A percentile compares a stretch with the other conserved stretches of the same genome.
Evolutionary conservation across 129 eudicot species (phyloP).

Genomic region (Flaveria sonorensis): DNA sequence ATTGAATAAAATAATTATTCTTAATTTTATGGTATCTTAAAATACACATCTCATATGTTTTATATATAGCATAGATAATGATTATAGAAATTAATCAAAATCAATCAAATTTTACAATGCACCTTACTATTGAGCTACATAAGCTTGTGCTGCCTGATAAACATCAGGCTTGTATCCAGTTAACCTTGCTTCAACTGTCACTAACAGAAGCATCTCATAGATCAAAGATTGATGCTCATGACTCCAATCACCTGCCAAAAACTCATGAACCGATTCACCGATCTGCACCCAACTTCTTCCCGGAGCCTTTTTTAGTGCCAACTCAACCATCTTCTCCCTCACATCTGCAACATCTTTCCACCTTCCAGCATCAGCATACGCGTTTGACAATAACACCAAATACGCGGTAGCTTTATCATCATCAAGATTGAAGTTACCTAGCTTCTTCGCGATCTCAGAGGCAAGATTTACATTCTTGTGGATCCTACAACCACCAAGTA

Average conservation of each 20-base stretch:
- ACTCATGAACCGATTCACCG: slow-evolving; percentile 48
- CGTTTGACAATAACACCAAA: slow-evolving; percentile 59
- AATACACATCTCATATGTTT: no score
- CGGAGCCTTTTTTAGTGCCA: slow-evolving; percentile 43
- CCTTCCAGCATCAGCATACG: slow-evolving; percentile 53
- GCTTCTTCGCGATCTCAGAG: slow-evolving; percentile 38
- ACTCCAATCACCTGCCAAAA: slow-evolving; percentile 49
- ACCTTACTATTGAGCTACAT: background rate
- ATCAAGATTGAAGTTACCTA: slow-evolving; percentile 43
- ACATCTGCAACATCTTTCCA: slow-evolving; percentile 59
- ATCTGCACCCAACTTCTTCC: slow-evolving; percentile 72
- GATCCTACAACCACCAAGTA: slow-evolving; percentile 74
- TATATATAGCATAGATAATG: no score
- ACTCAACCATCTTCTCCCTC: slow-evolving; percentile 49
- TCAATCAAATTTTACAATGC: background rate
- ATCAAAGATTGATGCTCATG: slow-evolving; percentile 47
- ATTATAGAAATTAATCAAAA: no score
- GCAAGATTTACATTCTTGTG: slow-evolving; percentile 66
- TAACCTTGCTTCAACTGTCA: slow-evolving; percentile 35
- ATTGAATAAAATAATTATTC: no score
- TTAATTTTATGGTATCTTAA: no score
- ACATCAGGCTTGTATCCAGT: slow-evolving; percentile 37
- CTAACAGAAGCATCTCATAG: slow-evolving; percentile 41
- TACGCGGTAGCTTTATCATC: slow-evolving; percentile 54
- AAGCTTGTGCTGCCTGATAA: slow-evolving; percentile 33